These are phyloP conservation scores for Penicillium manginii DNA, from an alignment of 495 filamentous ascomycete species.

Conservation along the genomic window DNA sequence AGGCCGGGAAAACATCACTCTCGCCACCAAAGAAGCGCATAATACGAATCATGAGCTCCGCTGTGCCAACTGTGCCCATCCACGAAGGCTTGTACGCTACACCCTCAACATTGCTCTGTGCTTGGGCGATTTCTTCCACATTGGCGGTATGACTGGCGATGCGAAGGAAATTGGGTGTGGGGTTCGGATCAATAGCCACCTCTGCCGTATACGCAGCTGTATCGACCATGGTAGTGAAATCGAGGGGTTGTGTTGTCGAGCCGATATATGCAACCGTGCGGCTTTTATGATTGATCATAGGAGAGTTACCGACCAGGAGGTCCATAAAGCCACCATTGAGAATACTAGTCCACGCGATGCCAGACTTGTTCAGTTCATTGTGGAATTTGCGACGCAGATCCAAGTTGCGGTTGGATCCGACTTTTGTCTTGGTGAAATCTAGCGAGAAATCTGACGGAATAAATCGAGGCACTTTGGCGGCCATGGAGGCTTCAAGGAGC, in stretches of 20 bases:
- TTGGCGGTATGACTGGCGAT: conserved; percentile 15
- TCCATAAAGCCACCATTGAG: conserved; percentile 21
- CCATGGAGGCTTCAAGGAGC: conserved; percentile 14
- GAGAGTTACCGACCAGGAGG: conserved; percentile 14
- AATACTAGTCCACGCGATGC: conserved; percentile 19
- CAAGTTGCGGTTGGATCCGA: conserved; percentile 19
- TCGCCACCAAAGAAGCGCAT: conserved; percentile 16
- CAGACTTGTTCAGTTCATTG: conserved; percentile 4
- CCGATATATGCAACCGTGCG: conserved; percentile 15
- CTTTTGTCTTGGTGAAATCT: conserved; percentile 17
- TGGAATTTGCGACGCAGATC: conserved; percentile 19
- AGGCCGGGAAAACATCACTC: conserved; percentile 12
- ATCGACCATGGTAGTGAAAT: conserved; percentile 17
- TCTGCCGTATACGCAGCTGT: conserved; percentile 19
- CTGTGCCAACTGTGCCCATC: conserved; percentile 11
- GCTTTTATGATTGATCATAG: conserved; percentile 16
- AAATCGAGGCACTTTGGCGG: conserved; percentile 15
- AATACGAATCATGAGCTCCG: conserved; percentile 6
- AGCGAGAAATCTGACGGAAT: conserved; percentile 19
- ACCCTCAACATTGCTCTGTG: conserved; percentile 16
- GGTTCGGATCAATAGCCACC: conserved; percentile 15
- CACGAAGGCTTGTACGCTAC: conserved; percentile 10
- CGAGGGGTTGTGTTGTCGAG: conserved; percentile 6
- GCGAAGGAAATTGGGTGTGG: conserved; percentile 17
- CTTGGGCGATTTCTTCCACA: conserved; percentile 12